Base-by-base conservation (phyloP, 805 yeast species). In the Kazachstania psychrophila region DNA sequence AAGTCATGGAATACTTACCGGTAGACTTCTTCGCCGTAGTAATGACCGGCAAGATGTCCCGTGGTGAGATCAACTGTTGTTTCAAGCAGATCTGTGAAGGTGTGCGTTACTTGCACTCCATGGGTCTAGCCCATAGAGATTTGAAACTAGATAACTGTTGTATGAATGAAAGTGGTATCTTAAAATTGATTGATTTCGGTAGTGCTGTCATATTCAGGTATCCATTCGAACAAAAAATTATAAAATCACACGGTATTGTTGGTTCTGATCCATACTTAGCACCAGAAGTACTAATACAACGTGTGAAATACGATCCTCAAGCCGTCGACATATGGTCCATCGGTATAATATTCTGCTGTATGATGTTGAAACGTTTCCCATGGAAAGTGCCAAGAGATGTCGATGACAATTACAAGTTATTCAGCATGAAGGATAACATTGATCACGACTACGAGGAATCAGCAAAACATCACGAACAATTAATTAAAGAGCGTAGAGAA, bases 241-340 rank as follows among this genome's bases (percentile, higher is more conserved):
- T 72, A 13, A 65, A 67, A 50, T 74, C 82, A 4, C 83, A 72
- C 48, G 92, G 89, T 4, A 72, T 83, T 40, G 88, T 82, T 39
- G 94, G 94, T 5, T 75, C 84, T 8, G 94, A 83, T 58, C 94
- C 94, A 5, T 83, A 83, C 55, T 66, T 83, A 47, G 89, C 92
- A 0, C 94, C 94, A 0, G 94, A 83, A 58, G 86, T 81, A 13
- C 61, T 79, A 36, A 49, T 61, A 7, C 60, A 70, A 4, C 43
- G 54, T 3, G 51, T 50, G 23, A 69, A 69, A 23, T 83, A 81
- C 54, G 86, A 83, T 54, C 87, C 94, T 4, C 76, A 75, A 52
- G 71, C 72, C 17, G 87, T 79, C 18, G 94, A 83, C 60, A 70
- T 83, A 25, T 83, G 94, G 94, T 81, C 92, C 6, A 65, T 80